Evolutionary conservation across 2,329 filamentous ascomycete genomes (phyloP).

Genomic region (Microdochium trichocladiopsis): DNA sequence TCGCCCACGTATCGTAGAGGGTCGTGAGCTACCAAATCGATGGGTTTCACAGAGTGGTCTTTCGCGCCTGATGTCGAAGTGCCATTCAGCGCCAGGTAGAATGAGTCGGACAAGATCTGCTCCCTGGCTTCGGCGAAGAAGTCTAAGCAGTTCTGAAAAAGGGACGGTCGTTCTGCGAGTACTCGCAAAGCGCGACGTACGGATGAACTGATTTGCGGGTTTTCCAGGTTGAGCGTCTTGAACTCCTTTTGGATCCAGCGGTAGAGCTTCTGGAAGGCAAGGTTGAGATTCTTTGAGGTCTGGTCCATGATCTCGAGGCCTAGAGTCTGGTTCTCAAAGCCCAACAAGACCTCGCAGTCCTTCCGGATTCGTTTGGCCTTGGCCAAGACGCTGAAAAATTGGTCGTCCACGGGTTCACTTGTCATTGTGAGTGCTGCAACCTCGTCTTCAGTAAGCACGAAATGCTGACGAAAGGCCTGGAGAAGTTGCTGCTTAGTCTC

Average conservation of each 20-base stretch:
- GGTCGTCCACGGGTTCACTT: conserved; percentile 75
- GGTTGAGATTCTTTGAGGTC: conserved; percentile 77
- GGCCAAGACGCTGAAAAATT: conserved; percentile 70
- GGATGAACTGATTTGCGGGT: conserved; percentile 80
- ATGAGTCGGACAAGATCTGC: conserved; percentile 78
- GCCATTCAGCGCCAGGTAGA: conserved; percentile 82
- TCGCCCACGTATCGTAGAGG: conserved; percentile 87
- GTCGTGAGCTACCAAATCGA: conserved; percentile 90
- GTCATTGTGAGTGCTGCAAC: conserved; percentile 67
- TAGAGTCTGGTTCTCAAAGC: conserved; percentile 81
- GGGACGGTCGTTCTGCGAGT: conserved; percentile 77
- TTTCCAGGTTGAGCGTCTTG: conserved; percentile 86
- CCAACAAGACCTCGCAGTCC: conserved; percentile 83
- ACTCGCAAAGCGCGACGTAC: conserved; percentile 81
- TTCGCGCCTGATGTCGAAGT: conserved; percentile 48
- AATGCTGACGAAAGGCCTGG: conserved; percentile 71
- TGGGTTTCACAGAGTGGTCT: conserved; percentile 69
- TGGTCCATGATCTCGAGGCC: conserved; percentile 89
- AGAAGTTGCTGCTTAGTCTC: conserved; percentile 77
- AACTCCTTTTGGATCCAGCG: conserved; percentile 94
- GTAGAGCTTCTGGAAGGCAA: conserved; percentile 91
- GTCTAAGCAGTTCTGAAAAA: conserved; percentile 91
- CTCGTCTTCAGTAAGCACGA: conserved; percentile 78
- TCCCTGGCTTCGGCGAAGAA: conserved; percentile 89
- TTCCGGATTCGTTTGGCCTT: conserved; percentile 82